Base-by-base conservation (phyloP, 108 stramenopile species). In the Bacterosira constricta region DNA sequence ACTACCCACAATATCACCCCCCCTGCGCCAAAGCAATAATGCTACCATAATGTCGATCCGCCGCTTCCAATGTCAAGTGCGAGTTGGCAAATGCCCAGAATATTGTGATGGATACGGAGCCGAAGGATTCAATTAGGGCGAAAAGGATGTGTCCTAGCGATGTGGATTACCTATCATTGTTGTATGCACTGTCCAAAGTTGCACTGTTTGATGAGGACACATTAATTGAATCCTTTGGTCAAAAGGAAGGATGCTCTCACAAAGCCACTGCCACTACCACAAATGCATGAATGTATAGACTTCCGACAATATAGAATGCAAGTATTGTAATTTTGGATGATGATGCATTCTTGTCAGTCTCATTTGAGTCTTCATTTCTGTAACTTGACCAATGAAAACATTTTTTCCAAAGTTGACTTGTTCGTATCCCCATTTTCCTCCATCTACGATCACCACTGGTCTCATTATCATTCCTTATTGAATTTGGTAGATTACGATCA, bases 31-130 rank as follows among this genome's bases (percentile, higher is more conserved):
- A 66, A 15, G 96, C 96, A 55, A 98, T 92, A 57, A 97, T 90
- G 15, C 90, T 66, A n/a, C 98, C 98, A 69, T 97, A 98, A 66
- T 91, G 90, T 6, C 77, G 79, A 76, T 98, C 94, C 15, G 98
- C 98, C 49, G 87, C 88, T 13, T 88, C 79, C 47, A 97, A 60
- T 34, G 92, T 88, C 32, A 96, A 69, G 18, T 90, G 91, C 12
- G 96, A 90, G 68, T 98, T 98, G 51, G 92, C 86, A 74, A 90
- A 97, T 57, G 95, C 90, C 98, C 98, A 98, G 83, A 97, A 98
- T 27, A 86, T 81, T 7, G 96, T 92, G 52, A 98, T 96, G 7
- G 93, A 83, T 9, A 98, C 75, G 6, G 96, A 97, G 6, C 98
- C 98, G 81, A 89, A 98, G 8, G 96, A 96, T 76, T 98, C 98